Evolutionary conservation across 2,329 filamentous ascomycete genomes (phyloP).

Genomic region (Coniella vitis): DNA sequence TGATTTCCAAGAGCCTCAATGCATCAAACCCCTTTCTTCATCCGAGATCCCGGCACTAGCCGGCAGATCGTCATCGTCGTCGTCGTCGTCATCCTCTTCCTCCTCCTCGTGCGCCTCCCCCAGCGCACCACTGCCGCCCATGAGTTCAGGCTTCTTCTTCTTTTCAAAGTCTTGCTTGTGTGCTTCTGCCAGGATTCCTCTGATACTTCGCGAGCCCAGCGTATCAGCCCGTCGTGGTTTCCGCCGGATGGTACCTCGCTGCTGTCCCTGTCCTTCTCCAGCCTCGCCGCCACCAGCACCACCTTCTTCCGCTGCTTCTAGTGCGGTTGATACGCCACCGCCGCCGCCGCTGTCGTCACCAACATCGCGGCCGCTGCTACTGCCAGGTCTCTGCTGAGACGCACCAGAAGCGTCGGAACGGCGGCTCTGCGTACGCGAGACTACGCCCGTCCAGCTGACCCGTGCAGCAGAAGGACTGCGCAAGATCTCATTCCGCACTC

Average conservation of each 20-base stretch:
- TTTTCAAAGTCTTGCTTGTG: conserved; percentile 92
- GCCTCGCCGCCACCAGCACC: conserved; percentile 7
- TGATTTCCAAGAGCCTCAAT: too few species aligned
- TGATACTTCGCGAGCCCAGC: conserved; percentile 34
- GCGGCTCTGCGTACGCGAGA: conserved; percentile 11
- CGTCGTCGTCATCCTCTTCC: conserved; percentile 20
- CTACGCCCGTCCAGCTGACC: conserved; percentile 7
- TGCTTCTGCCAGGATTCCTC: conserved; percentile 69
- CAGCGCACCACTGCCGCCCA: conserved; percentile 13
- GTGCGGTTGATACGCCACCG: background rate
- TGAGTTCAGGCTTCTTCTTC: conserved; percentile 42
- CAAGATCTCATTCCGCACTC: background rate
- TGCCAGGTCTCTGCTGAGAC: conserved; percentile 16
- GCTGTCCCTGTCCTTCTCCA: too few species aligned
- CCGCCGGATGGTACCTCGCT: conserved; percentile 19
- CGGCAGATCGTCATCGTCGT: conserved; percentile 20
- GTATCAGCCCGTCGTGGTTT: conserved; percentile 27
- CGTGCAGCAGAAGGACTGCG: conserved; percentile 14
- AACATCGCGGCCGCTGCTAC: background rate
- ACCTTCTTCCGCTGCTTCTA: conserved; percentile 14
- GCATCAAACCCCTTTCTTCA: conserved; percentile 24
- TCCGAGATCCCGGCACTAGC: conserved; percentile 30
- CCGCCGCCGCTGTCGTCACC: too few species aligned
- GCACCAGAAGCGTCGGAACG: conserved; percentile 17
- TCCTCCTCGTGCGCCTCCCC: conserved; percentile 18